Percentiles rank a stretch among this genome's conserved stretches.
Conservation (phyloP, 345 rosid genomes). For the Hibiscus syriacus region DNA sequence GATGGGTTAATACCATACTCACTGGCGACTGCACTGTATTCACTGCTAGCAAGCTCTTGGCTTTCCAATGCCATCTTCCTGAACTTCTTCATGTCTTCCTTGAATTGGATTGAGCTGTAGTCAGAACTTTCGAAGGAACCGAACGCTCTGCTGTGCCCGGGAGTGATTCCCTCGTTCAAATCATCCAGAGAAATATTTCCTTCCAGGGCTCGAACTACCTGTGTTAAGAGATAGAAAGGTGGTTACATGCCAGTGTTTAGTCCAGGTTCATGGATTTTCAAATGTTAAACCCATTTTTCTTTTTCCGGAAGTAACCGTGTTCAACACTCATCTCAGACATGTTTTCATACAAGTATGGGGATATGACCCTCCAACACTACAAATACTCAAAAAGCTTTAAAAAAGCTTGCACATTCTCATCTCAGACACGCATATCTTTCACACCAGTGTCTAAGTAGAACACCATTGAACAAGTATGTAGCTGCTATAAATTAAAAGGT, state of each 20-base stretch:
- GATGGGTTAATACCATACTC: slow-evolving; percentile 44
- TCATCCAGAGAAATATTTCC: slow-evolving; percentile 62
- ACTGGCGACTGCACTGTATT: slow-evolving; percentile 45
- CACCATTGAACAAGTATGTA: not conserved
- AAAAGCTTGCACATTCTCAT: no score
- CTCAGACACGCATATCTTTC: no score
- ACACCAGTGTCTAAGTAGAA: not conserved
- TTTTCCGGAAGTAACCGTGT: not conserved
- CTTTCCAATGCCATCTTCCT: slow-evolving; percentile 62
- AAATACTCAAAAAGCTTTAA: not conserved
- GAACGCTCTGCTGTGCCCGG: slow-evolving; percentile 39
- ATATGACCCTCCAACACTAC: not conserved
- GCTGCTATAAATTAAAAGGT: not conserved
- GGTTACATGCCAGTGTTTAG: not conserved
- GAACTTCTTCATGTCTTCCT: slow-evolving; percentile 61
- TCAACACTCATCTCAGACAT: not conserved
- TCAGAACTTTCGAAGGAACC: slow-evolving; percentile 48
- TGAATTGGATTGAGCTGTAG: slow-evolving; percentile 54
- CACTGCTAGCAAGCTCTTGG: slow-evolving; percentile 45
- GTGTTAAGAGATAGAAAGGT: slow-evolving; percentile 9
- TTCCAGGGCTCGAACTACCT: slow-evolving; percentile 81
- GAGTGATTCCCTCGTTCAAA: slow-evolving; percentile 46
- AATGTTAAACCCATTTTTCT: not conserved
- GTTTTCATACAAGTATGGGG: not conserved
- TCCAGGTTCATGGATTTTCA: not conserved